Evolutionary conservation across 805 yeast species (phyloP), one percentile per base, ranked within the genome.

Genomic region (Zygosaccharomyces bisporus): DNA sequence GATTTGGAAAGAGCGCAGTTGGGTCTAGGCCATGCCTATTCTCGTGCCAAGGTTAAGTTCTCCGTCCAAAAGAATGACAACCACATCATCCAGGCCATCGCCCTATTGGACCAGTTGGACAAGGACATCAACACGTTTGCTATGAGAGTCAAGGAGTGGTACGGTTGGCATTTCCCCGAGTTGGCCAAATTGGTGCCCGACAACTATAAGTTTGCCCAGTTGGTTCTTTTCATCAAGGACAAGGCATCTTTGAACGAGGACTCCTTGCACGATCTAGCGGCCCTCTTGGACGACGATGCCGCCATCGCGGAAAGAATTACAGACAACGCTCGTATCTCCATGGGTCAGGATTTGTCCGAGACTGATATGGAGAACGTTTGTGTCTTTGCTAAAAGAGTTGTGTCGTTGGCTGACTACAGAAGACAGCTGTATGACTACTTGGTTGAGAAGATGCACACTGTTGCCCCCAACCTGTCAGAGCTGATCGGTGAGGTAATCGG

Each of bases 141-240:
- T 47, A 89, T 89, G 97, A 82, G 97, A 72, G 93, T 86, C 55
- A 87, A 89, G 74, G 97, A 89, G 73, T 89, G 97, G 97, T 89
- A 89, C 73, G 95, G 96, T 60, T 89, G 97, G 97, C 97, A 89
- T 68, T 89, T 93, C 82, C 97, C 97, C 47, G 97, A 89, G 74
- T 79, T 89, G 72, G 93, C 95, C 59, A 86, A 85, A 72, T 78
- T 90, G 60, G 95, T 86, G 43, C 80, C 87, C 56, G 96, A 90
- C 70, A 89, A 88, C 76, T 86, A 85, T 74, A 72, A 76, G 52
- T 90, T 77, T 69, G 96, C 97, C 56, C 80, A 77, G 67, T 77
- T 91, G 52, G 86, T 88, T 50, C 71, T 88, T 51, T 76, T 77
- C 71, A 87, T 93, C 66, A 79, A 80, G 71, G 95, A 93, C 74